Evolutionary conservation across 345 rosid species (phyloP).

Genomic region (Toxicodendron radicans): DNA sequence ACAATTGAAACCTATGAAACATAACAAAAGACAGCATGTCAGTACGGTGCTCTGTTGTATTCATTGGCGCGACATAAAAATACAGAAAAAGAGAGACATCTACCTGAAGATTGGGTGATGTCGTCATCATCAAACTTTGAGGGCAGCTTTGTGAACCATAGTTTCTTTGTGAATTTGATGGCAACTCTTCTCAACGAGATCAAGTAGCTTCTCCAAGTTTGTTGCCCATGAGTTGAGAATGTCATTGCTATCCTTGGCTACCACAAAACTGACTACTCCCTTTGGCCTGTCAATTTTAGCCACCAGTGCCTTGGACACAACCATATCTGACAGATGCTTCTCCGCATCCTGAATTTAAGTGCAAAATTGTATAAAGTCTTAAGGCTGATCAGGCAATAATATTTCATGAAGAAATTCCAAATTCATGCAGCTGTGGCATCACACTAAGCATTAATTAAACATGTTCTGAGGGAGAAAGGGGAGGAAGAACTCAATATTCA

Average conservation of each 20-base stretch:
- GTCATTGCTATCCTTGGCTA: conserved; percentile 80
- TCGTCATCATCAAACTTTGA: conserved; percentile 49
- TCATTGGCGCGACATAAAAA: no score
- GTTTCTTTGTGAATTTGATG: conserved; percentile 96
- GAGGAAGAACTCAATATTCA: background rate
- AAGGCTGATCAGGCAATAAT: background rate
- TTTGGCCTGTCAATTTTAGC: conserved; percentile 92
- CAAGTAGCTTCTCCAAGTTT: conserved; percentile 92
- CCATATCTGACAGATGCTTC: conserved; percentile 98
- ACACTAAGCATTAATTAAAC: background rate
- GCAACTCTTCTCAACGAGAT: conserved; percentile 95
- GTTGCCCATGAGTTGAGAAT: conserved; percentile 90
- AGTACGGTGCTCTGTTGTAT: no score
- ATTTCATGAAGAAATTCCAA: background rate
- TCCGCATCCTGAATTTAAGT: conserved; percentile 66
- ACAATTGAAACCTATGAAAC: conserved; percentile 9
- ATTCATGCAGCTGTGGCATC: background rate
- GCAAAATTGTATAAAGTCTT: background rate
- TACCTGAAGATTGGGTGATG: conserved; percentile 23
- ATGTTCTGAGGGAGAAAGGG: background rate
- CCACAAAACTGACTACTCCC: conserved; percentile 79
- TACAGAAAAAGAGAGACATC: background rate
- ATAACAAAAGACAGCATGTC: background rate
- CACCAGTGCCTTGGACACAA: conserved; percentile 84
- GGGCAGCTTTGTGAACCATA: conserved; percentile 82